phyloP scores from a whole-genome alignment of 2,329 filamentous ascomycete species.

The Verticillium albo-atrum region DNA sequence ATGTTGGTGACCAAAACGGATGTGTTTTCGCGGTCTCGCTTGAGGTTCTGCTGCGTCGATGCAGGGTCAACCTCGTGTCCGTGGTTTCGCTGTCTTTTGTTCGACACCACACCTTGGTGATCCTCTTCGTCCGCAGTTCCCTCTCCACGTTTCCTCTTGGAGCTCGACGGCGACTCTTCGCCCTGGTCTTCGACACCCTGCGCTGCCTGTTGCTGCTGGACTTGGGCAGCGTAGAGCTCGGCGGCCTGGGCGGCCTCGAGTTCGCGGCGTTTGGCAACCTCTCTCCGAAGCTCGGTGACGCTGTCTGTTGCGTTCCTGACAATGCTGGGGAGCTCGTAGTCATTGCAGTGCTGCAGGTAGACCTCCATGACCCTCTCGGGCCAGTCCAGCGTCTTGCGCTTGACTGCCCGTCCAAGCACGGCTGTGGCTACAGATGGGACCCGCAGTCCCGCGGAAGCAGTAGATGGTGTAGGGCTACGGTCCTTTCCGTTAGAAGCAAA shows the following conservation, averaged over 20 bases:
- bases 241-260: conserved; percentile 59
- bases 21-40: conserved; percentile 86
- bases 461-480: conserved; percentile 47
- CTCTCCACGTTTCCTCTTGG: conserved; percentile 71
- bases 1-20: conserved; percentile 78
- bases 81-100: conserved; percentile 63
- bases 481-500: conserved; percentile 47
- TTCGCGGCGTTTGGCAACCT: conserved; percentile 58
- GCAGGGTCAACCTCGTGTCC: conserved; percentile 24
- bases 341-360: conserved; percentile 77
- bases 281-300: conserved; percentile 64
- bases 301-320: conserved; percentile 71
- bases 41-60: conserved; percentile 37
- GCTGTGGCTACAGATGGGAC: conserved; percentile 71
- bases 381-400: conserved; percentile 62
- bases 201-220: conserved; percentile 27
- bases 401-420: conserved; percentile 68
- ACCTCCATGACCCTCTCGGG: conserved; percentile 72
- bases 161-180: conserved; percentile 32
- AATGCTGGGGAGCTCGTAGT: conserved; percentile 76
- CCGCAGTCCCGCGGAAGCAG: conserved; percentile 43
- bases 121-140: conserved; percentile 34
- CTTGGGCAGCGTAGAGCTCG: conserved; percentile 41
- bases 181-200: conserved; percentile 17
- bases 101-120: conserved; percentile 30